These are phyloP conservation scores for Opeltia flavorubescens DNA, from an alignment of 495 filamentous ascomycete genomes.

Conservation along the genomic window DNA sequence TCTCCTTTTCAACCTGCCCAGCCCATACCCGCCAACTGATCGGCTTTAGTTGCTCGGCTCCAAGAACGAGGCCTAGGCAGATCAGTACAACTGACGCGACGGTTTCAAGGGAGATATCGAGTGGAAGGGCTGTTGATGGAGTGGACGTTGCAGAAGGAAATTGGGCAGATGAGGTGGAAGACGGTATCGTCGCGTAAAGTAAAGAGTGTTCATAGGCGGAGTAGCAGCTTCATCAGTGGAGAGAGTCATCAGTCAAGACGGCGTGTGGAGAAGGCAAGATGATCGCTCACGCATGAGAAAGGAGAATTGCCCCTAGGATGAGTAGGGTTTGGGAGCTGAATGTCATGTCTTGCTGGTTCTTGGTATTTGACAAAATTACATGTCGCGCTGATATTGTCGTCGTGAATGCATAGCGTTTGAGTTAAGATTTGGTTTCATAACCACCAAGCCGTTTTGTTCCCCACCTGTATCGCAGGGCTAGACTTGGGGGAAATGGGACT, in stretches of 20 bases:
- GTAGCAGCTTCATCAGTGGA: constrained; percentile 46
- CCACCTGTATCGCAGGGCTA: too few species aligned
- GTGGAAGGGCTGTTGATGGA: constrained; percentile 33
- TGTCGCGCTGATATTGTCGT: background rate
- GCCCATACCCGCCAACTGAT: constrained; percentile 77
- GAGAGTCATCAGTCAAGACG: background rate
- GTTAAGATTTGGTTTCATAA: too few species aligned
- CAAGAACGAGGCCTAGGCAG: constrained; percentile 56
- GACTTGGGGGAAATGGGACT: too few species aligned
- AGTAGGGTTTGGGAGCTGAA: constrained; percentile 25
- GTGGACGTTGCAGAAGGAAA: constrained; percentile 17
- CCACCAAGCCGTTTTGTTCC: too few species aligned
- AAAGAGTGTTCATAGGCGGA: constrained; percentile 74
- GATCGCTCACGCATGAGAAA: constrained; percentile 55
- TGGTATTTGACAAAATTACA: background rate
- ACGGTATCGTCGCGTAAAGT: constrained; percentile 42
- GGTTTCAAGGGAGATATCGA: constrained; percentile 56
- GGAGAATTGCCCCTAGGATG: constrained; percentile 47
- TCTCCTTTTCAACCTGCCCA: constrained; percentile 61
- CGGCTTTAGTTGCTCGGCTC: constrained; percentile 54
- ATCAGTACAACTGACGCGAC: constrained; percentile 49
- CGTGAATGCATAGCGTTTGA: too few species aligned
- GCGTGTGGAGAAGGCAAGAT: background rate
- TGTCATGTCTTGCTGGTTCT: constrained; percentile 4
- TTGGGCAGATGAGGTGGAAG: constrained; percentile 33